Percentiles rank a stretch among this genome's conserved stretches.
phyloP scores from a whole-genome alignment of 164 flowering plant species.

The Warburgia ugandensis region DNA sequence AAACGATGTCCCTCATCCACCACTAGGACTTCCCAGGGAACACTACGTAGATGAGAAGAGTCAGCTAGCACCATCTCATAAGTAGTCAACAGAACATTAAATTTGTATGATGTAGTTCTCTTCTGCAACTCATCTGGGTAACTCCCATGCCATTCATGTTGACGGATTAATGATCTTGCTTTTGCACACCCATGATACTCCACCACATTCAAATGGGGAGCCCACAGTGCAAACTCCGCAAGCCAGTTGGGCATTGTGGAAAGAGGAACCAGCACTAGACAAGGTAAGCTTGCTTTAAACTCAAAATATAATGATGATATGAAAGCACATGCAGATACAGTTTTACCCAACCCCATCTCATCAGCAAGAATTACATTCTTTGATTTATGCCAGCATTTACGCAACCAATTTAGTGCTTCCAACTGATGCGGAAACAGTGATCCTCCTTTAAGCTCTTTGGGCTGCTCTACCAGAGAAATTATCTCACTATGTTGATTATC shows the following conservation, averaged over 20 bases:
- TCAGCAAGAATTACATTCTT: constrained; percentile 98
- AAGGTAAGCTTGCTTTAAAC: constrained; percentile 71
- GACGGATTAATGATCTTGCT: constrained; percentile 84
- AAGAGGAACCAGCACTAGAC: constrained; percentile 93
- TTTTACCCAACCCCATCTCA: constrained; percentile 99
- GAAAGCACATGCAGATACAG: constrained; percentile 95
- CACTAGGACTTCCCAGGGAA: constrained; percentile 98
- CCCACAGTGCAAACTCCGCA: constrained; percentile 87
- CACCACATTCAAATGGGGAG: constrained; percentile 87
- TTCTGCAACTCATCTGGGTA: constrained; percentile 29
- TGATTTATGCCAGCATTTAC: constrained; percentile 83
- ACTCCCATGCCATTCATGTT: constrained; percentile 91
- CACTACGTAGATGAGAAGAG: constrained; percentile 69
- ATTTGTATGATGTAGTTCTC: constrained; percentile 46
- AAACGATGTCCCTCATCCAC: constrained; percentile 99
- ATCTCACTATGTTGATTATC: constrained; percentile 40
- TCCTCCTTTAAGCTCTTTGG: constrained; percentile 84
- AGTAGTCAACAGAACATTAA: constrained; percentile 89
- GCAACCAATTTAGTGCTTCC: constrained; percentile 98
- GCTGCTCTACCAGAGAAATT: constrained; percentile 72
- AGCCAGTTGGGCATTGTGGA: constrained; percentile 99
- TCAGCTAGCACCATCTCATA: constrained; percentile 98
- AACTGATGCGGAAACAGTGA: constrained; percentile 90
- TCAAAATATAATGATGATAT: constrained; percentile 75
- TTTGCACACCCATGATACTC: constrained; percentile 97